Evolutionary conservation across 1,284 basidiomycete genomes (phyloP).

Genomic region (Ustilago tritici): DNA sequence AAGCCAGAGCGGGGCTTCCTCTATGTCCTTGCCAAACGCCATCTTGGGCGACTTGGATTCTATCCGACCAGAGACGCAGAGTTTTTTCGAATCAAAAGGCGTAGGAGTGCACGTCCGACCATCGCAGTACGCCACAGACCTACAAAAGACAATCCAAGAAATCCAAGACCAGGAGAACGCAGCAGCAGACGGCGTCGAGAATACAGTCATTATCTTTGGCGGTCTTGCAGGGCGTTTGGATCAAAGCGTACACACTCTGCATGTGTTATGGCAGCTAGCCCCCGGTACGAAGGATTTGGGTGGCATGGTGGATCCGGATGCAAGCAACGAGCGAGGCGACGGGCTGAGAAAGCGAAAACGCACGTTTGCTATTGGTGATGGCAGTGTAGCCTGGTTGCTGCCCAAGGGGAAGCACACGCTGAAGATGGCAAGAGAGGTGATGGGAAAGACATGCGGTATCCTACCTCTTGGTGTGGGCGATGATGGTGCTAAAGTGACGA

Average conservation of each 20-base stretch:
- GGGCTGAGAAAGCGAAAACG: constrained; percentile 73
- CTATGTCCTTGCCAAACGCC: constrained; percentile 76
- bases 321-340: constrained; percentile 19
- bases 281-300: constrained; percentile 69
- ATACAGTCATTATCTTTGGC: constrained; percentile 80
- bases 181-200: constrained; percentile 29
- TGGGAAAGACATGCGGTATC: constrained; percentile 91
- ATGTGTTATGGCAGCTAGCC: constrained; percentile 81
- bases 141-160: constrained; percentile 87
- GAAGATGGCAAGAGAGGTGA: constrained; percentile 77
- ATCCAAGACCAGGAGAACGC: constrained; percentile 75
- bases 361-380: constrained; percentile 84
- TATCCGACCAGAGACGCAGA: constrained; percentile 78
- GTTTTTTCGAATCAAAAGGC: constrained; percentile 79
- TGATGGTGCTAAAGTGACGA: constrained; percentile 80
- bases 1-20: background rate
- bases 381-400: constrained; percentile 89
- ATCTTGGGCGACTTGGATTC: constrained; percentile 96
- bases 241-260: constrained; percentile 91
- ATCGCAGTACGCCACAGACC: constrained; percentile 88
- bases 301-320: constrained; percentile 45
- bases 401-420: constrained; percentile 82
- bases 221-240: constrained; percentile 91
- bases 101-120: constrained; percentile 78
- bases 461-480: constrained; percentile 79